phyloP scores from a whole-genome alignment of 228 moss, liverwort and hornwort genomes.

The Sphagnum magellanicum region DNA sequence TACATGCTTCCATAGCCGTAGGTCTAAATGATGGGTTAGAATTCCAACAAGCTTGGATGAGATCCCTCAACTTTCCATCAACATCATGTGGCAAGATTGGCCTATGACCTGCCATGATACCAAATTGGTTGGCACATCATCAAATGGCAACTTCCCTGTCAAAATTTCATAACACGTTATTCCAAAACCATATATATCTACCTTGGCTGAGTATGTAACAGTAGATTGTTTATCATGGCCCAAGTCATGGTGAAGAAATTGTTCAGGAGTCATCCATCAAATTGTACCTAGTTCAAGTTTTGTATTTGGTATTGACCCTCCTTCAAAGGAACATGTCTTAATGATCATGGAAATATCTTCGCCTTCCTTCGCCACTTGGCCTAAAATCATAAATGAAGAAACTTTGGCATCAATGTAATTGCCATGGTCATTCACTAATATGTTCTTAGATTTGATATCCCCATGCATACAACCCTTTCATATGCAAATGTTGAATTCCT shows the following conservation, averaged over 20 bases:
- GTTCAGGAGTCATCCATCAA: neutral
- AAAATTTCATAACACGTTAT: neutral
- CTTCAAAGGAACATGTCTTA: neutral
- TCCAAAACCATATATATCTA: neutral
- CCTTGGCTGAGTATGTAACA: neutral
- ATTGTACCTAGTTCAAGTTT: neutral
- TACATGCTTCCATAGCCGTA: neutral
- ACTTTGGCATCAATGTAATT: neutral
- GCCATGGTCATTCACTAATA: neutral
- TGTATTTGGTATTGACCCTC: neutral
- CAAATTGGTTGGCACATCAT: neutral
- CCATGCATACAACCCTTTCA: neutral
- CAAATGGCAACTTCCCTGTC: neutral
- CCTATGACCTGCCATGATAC: neutral
- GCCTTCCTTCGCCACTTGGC: neutral
- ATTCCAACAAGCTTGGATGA: neutral
- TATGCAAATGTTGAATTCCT: neutral
- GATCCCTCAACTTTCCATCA: neutral
- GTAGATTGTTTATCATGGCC: neutral
- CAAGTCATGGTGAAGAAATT: neutral
- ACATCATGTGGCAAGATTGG: neutral
- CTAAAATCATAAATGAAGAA: neutral
- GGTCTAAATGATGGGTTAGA: neutral
- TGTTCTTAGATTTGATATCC: neutral
- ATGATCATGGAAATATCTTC: neutral